phyloP scores from a whole-genome alignment of 2,329 filamentous ascomycete species.

The Pseudogymnoascus sp. region DNA sequence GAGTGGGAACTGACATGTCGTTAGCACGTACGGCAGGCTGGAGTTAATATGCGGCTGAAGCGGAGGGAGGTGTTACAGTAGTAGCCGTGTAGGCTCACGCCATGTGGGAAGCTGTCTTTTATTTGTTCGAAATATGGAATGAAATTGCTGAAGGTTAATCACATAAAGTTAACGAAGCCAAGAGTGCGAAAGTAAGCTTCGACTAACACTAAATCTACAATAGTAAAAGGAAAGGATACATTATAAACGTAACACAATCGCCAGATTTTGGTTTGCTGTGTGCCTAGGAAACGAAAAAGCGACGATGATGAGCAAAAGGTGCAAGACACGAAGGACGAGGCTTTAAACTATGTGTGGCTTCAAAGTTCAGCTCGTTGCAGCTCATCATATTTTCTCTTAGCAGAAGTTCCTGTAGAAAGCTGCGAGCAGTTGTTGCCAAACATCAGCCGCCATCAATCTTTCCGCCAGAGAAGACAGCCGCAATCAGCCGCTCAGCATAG shows the following conservation, averaged over 20 bases:
- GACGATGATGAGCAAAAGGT: no score
- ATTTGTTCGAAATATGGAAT: background rate
- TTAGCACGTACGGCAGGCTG: background rate
- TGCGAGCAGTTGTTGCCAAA: background rate
- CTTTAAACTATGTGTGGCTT: no score
- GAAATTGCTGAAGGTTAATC: no score
- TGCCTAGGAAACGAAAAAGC: no score
- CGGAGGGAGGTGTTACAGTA: background rate
- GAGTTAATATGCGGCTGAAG: background rate
- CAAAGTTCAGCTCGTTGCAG: background rate
- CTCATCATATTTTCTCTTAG: background rate
- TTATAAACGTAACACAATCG: no score
- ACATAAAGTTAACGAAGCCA: no score
- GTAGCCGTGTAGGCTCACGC: background rate
- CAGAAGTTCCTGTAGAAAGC: background rate
- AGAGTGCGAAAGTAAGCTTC: no score
- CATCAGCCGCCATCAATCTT: constrained; percentile 10
- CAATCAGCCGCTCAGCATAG: constrained; percentile 15
- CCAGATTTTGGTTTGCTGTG: no score
- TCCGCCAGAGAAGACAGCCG: constrained; percentile 11
- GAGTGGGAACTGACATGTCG: background rate
- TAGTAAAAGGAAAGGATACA: no score
- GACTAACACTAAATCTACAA: no score
- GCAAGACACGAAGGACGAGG: no score
- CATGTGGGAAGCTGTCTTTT: background rate